Conservation (phyloP, 2,329 filamentous ascomycete species). For the Calonectria henricotiae region DNA sequence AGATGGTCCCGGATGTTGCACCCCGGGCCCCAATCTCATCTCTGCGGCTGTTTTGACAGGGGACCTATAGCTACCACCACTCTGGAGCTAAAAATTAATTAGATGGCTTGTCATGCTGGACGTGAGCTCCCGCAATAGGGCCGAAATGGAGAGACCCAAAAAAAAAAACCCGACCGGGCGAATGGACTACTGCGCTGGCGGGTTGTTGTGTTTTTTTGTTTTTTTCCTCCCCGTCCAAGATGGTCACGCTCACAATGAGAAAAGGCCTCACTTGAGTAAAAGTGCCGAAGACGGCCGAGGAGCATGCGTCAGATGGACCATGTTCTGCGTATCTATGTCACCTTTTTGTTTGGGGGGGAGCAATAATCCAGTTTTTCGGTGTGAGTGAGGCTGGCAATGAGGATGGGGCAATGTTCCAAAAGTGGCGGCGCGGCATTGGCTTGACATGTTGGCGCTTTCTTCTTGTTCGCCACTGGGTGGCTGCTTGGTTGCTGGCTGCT, state of each 20-base stretch:
- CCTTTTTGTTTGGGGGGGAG: background rate
- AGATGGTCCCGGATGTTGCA: background rate
- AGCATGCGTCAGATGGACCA: conserved; percentile 17
- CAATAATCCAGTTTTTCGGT: background rate
- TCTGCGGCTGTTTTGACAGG: background rate
- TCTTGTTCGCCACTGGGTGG: background rate
- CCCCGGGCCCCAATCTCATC: background rate
- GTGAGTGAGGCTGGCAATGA: conserved; percentile 1
- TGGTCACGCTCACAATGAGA: background rate
- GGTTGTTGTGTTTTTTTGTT: background rate
- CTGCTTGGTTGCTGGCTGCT: background rate
- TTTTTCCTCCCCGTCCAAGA: background rate
- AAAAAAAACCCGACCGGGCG: background rate
- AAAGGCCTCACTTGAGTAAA: conserved; percentile 20
- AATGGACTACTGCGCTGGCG: conserved; percentile 4
- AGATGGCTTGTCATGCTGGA: conserved; percentile 8
- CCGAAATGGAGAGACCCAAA: conserved; percentile 21
- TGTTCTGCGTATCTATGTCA: background rate
- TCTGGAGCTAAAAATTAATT: conserved; percentile 8
- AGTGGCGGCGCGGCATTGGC: background rate
- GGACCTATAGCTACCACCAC: background rate
- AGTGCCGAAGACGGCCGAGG: conserved; percentile 19
- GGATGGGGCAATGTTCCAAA: conserved; percentile 15
- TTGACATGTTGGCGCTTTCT: background rate
- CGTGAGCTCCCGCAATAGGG: conserved; percentile 28